phyloP scores from a whole-genome alignment of 2,329 filamentous ascomycete genomes.

The Monosporascus sp. region DNA sequence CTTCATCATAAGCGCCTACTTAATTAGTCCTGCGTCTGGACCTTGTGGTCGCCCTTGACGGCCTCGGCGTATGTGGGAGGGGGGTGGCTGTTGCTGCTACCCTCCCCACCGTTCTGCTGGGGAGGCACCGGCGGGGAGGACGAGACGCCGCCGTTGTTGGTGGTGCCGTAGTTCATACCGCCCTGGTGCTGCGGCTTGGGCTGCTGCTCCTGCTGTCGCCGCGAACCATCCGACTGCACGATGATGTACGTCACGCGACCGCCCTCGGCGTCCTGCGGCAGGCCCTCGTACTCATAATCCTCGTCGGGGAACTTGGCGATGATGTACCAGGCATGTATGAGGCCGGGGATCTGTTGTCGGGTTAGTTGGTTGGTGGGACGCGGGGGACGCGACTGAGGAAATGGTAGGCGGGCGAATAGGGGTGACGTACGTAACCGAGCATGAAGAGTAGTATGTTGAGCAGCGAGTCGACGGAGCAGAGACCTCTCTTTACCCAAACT shows the following conservation, averaged over 20 bases:
- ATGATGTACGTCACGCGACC: constrained; percentile 73
- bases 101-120: constrained; percentile 16
- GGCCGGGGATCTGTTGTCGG: constrained; percentile 61
- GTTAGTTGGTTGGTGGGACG: constrained; percentile 10
- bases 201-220: constrained; percentile 29
- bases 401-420: background rate
- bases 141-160: constrained; percentile 17
- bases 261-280: constrained; percentile 51
- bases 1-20: background rate
- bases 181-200: constrained; percentile 25
- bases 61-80: constrained; percentile 90
- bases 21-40: constrained; percentile 61
- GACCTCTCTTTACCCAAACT: constrained; percentile 96
- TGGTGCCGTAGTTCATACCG: constrained; percentile 44
- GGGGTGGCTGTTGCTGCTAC: constrained; percentile 41
- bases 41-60: constrained; percentile 83
- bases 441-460: constrained; percentile 91
- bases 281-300: constrained; percentile 62
- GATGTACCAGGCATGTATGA: constrained; percentile 97
- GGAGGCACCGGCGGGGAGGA: constrained; percentile 24
- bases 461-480: constrained; percentile 86
- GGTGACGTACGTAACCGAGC: constrained; percentile 55
- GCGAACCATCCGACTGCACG: constrained; percentile 44
- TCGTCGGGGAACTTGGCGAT: constrained; percentile 83
- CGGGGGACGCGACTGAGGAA: constrained; percentile 10